Evolutionary conservation across 108 stramenopile species (phyloP).

Genomic region (Fragilaria crotonensis): DNA sequence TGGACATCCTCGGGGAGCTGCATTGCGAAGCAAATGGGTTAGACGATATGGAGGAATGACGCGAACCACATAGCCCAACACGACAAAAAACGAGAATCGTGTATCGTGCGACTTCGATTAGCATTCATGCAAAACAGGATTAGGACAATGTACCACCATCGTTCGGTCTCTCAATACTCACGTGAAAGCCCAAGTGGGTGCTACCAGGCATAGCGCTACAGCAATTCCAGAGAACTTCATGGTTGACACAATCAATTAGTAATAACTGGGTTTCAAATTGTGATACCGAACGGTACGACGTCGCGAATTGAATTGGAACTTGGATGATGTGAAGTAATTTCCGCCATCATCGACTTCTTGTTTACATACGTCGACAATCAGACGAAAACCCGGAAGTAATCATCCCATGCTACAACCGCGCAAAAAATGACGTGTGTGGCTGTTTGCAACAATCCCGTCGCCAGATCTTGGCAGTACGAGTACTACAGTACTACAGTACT

Average conservation of each 20-base stretch:
- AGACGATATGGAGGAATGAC: background rate
- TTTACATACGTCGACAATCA: background rate
- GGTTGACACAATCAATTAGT: slow-evolving; percentile 1
- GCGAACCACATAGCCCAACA: background rate
- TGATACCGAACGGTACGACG: background rate
- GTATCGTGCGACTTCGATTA: background rate
- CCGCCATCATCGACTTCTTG: background rate
- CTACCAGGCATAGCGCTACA: slow-evolving; percentile 18
- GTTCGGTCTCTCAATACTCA: slow-evolving; percentile 12
- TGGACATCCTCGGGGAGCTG: background rate
- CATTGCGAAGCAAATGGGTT: background rate
- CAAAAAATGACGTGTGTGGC: background rate
- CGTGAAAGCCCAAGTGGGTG: slow-evolving; percentile 27
- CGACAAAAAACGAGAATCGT: background rate
- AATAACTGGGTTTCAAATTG: background rate
- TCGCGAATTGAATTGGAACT: background rate
- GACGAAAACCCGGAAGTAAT: too few species aligned
- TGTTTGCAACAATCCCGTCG: background rate
- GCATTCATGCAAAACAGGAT: background rate
- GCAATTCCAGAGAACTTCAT: slow-evolving; percentile 29
- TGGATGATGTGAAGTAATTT: background rate
- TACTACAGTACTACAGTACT: background rate
- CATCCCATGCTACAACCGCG: background rate
- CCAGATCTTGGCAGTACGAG: too few species aligned
- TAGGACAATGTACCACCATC: background rate